A percentile compares a stretch with the other conserved stretches of the same genome.
Evolutionary conservation across 2,329 filamentous ascomycete species (phyloP).

Genomic region (Neopestalotiopsis sp.): DNA sequence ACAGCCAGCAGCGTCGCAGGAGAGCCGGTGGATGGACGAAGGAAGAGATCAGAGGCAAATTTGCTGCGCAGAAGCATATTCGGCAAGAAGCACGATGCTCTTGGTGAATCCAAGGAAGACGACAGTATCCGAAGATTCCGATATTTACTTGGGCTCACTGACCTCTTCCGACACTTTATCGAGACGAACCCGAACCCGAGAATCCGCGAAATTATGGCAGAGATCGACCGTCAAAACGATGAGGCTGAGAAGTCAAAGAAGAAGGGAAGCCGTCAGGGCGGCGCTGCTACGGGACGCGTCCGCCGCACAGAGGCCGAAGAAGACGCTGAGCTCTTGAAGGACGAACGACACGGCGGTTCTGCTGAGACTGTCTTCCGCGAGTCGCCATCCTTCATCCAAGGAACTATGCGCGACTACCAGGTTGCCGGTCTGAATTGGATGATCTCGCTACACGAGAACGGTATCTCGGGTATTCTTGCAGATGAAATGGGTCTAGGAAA

Average conservation of each 20-base stretch:
- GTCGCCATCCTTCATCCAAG: slow-evolving; percentile 87
- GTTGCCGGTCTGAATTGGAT: slow-evolving; percentile 96
- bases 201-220: slow-evolving; percentile 89
- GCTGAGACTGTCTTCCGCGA: slow-evolving; percentile 93
- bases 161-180: slow-evolving; percentile 98
- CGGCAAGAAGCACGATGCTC: slow-evolving; percentile 89
- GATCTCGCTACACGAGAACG: slow-evolving; percentile 96
- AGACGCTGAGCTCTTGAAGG: slow-evolving; percentile 85
- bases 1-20: slow-evolving; percentile 86
- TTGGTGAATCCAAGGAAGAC: slow-evolving; percentile 96
- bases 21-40: slow-evolving; percentile 80
- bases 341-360: slow-evolving; percentile 86
- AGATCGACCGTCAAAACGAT: slow-evolving; percentile 92
- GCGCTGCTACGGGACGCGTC: slow-evolving; percentile 77
- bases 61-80: slow-evolving; percentile 91
- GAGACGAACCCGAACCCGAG: slow-evolving; percentile 95
- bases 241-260: slow-evolving; percentile 76
- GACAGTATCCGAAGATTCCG: slow-evolving; percentile 93
- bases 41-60: slow-evolving; percentile 84
- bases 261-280: slow-evolving; percentile 79
- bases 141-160: slow-evolving; percentile 92
- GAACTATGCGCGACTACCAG: slow-evolving; percentile 95
- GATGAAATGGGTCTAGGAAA: slow-evolving; percentile 99
- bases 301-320: slow-evolving; percentile 97
- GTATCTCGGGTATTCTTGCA: slow-evolving; percentile 95